Percentiles rank a stretch among this genome's conserved stretches.
Conservation (phyloP, 2,329 filamentous ascomycete species). For the Paecilomyces niveus region DNA sequence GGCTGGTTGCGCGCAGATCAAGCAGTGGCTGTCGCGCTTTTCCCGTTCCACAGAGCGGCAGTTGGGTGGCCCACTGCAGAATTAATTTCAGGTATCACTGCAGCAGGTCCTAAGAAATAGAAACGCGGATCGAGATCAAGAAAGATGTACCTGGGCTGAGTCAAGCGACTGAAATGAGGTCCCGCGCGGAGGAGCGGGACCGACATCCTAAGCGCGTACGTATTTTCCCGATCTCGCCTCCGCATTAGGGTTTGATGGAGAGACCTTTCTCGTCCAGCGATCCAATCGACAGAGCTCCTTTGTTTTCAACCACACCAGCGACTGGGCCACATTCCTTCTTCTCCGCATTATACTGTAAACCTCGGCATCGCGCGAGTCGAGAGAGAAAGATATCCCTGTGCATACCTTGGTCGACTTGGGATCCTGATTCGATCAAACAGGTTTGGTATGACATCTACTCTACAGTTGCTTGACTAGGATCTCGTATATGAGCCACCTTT, state of each 20-base stretch:
- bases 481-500: not conserved
- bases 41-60: slow-evolving; percentile 1
- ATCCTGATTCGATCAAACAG: not conserved
- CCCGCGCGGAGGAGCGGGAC: not conserved
- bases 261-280: not conserved
- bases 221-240: not conserved
- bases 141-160: not conserved
- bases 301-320: not conserved
- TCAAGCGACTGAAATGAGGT: not conserved
- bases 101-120: not conserved
- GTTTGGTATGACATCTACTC: not conserved
- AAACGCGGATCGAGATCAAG: not conserved
- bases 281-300: not conserved
- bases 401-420: not conserved
- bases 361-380: not conserved
- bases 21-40: not conserved
- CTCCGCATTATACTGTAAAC: not conserved
- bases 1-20: not conserved
- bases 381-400: not conserved
- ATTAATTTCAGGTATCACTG: slow-evolving; percentile 9
- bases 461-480: not conserved
- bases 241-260: not conserved
- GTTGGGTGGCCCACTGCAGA: slow-evolving; percentile 3
- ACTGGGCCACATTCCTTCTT: not conserved
- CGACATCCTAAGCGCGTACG: not conserved